Evolutionary conservation across 1,284 basidiomycete genomes (phyloP), one percentile per base, ranked within the genome.

Genomic region (Tremellales sp.): DNA sequence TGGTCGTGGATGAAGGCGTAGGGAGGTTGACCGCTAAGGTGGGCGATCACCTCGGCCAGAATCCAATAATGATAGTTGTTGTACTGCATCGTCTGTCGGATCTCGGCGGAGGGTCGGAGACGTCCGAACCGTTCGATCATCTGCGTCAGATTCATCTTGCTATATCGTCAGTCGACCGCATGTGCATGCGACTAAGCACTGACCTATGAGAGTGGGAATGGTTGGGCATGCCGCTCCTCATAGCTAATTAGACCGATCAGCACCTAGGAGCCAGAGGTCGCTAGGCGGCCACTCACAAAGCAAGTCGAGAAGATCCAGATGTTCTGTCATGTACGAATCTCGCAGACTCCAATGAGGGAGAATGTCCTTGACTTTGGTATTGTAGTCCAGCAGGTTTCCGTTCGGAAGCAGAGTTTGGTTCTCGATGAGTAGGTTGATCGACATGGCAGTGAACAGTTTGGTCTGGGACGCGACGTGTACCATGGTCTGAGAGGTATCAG

Each of bases 381-480:
- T 36, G 73, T 73, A 77, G 19, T 53, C 53, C 22, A 77, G 54
- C 4, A 17, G 26, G 2, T 48, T 44, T 8, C 61, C 59, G 2
- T 64, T 29, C 0, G 75, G 75, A 11, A 79, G 61, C 6, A 60
- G 49, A 0, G 76, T 75, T 3, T 64, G 53, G 48, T 79, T 76
- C 25, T 72, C 61, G 10, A 77, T 65, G 19, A 76, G 57, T 11
- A 78, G 59, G 0, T 75, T 77, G 3, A 78, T 33, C 0, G 76
- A 61, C 2, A 73, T 55, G 0, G 70, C 64, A 0, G 75, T 68
- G 57, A 79, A 78, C 0, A 77, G 70, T 51, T 79, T 80, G 1
- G 77, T 76, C 57, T 75, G 77, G 15, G 78, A 79, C 1, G 68
- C 78, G 37, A 80, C 70, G 3, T 56, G 61, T 52, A 78, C 77